These are phyloP conservation scores for Boletus insuetus DNA, from an alignment of 768 basidiomycete genomes.

Conservation along the genomic window DNA sequence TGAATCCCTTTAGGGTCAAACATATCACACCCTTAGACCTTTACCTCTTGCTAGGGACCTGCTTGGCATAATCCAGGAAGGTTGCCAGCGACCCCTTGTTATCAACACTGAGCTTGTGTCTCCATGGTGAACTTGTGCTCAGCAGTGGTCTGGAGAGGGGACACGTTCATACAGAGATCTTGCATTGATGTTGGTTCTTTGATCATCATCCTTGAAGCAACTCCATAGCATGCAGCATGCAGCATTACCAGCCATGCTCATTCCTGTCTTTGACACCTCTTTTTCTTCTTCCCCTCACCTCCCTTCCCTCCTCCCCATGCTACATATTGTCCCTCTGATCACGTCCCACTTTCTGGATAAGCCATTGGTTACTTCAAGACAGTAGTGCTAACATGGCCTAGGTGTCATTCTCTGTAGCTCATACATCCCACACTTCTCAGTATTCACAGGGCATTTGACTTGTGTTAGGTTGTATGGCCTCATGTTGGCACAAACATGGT, in stretches of 20 bases:
- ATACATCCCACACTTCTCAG: slow-evolving; percentile 15
- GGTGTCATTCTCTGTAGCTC: slow-evolving; percentile 33
- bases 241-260: slow-evolving; percentile 15
- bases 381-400: slow-evolving; percentile 8
- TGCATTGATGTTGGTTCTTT: slow-evolving; percentile 11
- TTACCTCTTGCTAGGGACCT: no score
- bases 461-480: slow-evolving; percentile 33
- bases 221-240: slow-evolving; percentile 30
- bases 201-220: slow-evolving; percentile 31
- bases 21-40: no score
- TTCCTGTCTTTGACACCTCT: slow-evolving; percentile 6
- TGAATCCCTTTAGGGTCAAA: no score
- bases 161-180: no score
- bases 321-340: slow-evolving; percentile 15
- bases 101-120: no score
- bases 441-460: background rate
- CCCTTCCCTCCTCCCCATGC: slow-evolving; percentile 13
- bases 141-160: no score
- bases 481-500: slow-evolving; percentile 34
- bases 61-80: no score
- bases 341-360: slow-evolving; percentile 30
- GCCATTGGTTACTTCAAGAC: background rate
- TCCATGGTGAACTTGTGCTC: no score
- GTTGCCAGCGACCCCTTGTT: no score
- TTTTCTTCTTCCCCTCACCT: background rate